Conservation (phyloP, 2,329 filamentous ascomycete genomes). For the Cladosporium sp. region DNA sequence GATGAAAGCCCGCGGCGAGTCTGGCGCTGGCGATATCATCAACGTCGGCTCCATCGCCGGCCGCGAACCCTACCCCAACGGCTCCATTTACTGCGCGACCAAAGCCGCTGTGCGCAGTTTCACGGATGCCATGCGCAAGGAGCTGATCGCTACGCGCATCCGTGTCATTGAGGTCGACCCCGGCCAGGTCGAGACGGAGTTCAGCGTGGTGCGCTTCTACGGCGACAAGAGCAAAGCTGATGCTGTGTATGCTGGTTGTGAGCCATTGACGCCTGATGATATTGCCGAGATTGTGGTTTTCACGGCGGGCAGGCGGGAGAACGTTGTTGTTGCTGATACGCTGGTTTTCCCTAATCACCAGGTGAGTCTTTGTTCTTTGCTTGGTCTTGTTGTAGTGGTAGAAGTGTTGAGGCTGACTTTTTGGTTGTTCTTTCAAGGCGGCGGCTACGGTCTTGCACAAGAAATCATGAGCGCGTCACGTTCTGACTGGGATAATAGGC, state of each 20-base stretch:
- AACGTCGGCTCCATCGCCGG: constrained; percentile 94
- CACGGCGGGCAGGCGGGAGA: constrained; percentile 77
- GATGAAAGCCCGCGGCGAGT: constrained; percentile 68
- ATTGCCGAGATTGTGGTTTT: constrained; percentile 92
- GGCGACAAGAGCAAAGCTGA: constrained; percentile 88
- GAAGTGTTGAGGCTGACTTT: constrained; percentile 21
- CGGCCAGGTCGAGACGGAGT: constrained; percentile 92
- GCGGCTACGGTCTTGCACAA: constrained; percentile 50
- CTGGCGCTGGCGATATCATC: constrained; percentile 88
- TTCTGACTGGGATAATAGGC: constrained; percentile 23
- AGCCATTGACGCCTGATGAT: constrained; percentile 84
- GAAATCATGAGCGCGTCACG: constrained; percentile 29
- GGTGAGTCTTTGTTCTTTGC: constrained; percentile 55
- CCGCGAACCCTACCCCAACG: constrained; percentile 79
- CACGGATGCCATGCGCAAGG: constrained; percentile 77
- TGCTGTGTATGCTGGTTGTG: constrained; percentile 81
- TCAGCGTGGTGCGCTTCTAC: constrained; percentile 83
- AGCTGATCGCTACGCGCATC: constrained; percentile 78
- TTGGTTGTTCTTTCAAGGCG: constrained; percentile 32
- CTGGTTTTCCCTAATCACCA: constrained; percentile 88
- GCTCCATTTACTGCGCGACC: constrained; percentile 88
- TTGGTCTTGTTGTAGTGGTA: not conserved
- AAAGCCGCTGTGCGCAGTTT: constrained; percentile 87
- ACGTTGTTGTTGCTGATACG: constrained; percentile 86
- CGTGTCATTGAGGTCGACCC: constrained; percentile 87